Evolutionary conservation across 352 stramenopile species (phyloP).

Genomic region (Salisapilia sapeloensis): DNA sequence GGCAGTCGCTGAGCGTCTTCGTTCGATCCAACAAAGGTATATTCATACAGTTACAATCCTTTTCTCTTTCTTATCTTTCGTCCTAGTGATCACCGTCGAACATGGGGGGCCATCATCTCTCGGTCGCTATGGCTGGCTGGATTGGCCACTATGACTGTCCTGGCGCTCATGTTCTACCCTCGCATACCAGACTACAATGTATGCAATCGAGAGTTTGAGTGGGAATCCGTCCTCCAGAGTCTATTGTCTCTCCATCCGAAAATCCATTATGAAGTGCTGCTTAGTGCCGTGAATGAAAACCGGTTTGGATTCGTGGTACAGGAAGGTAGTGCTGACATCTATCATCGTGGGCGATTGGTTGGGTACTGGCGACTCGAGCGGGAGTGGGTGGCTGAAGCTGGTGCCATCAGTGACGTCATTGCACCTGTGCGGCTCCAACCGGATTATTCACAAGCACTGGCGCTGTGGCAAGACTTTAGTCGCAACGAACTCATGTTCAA

Average conservation of each 20-base stretch:
- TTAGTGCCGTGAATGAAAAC: constrained; percentile 82
- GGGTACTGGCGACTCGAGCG: constrained; percentile 52
- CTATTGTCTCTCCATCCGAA: constrained; percentile 53
- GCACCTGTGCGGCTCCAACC: constrained; percentile 53
- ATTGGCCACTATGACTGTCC: constrained; percentile 37
- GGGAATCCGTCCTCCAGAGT: constrained; percentile 72
- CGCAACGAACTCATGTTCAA: constrained; percentile 61
- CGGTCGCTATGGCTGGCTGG: constrained; percentile 32
- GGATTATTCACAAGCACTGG: constrained; percentile 35
- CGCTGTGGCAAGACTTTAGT: constrained; percentile 53
- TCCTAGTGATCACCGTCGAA: constrained; percentile 19
- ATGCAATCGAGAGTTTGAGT: constrained; percentile 81
- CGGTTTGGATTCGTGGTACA: constrained; percentile 72
- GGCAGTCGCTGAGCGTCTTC: no score
- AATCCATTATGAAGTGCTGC: constrained; percentile 73
- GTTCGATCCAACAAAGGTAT: not conserved
- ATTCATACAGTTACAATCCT: not conserved
- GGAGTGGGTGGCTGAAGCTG: constrained; percentile 43
- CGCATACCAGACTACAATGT: constrained; percentile 80
- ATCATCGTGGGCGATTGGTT: constrained; percentile 55
- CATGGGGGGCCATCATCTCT: constrained; percentile 26
- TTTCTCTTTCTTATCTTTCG: not conserved
- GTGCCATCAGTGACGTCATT: constrained; percentile 65
- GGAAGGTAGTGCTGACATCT: constrained; percentile 58
- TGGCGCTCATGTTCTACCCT: constrained; percentile 78